Percentiles rank a stretch among this genome's conserved stretches.
Evolutionary conservation across 805 yeast species (phyloP).

Genomic region (Starmerella apis): DNA sequence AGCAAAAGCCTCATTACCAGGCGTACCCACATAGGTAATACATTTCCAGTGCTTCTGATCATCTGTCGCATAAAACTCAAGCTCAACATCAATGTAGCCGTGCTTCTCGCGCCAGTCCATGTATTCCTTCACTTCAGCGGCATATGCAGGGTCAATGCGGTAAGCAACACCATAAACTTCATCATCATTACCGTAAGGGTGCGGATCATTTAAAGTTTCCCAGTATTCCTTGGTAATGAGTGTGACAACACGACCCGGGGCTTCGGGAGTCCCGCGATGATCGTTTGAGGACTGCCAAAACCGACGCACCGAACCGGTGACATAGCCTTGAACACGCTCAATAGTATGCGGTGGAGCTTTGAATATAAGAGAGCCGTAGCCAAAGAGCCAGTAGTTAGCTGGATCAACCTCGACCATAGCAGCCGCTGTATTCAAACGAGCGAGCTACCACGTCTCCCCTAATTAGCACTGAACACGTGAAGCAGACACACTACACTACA

Average conservation of each 20-base stretch:
- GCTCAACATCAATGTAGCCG: constrained; percentile 65
- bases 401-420: constrained; percentile 16
- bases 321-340: constrained; percentile 56
- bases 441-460: too few species aligned
- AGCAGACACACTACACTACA: background rate
- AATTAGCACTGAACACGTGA: background rate
- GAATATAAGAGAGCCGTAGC: constrained; percentile 81
- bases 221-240: constrained; percentile 47
- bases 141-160: constrained; percentile 57
- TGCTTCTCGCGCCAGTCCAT: constrained; percentile 79
- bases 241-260: constrained; percentile 87
- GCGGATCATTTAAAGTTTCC: constrained; percentile 41
- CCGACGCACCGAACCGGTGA: constrained; percentile 65
- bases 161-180: constrained; percentile 71
- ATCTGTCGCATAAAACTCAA: constrained; percentile 48
- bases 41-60: constrained; percentile 38
- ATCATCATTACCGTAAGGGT: constrained; percentile 32
- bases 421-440: background rate
- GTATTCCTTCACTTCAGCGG: constrained; percentile 51
- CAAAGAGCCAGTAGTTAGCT: constrained; percentile 55
- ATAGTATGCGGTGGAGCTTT: constrained; percentile 75
- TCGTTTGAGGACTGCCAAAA: constrained; percentile 90
- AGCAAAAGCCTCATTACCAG: constrained; percentile 67
- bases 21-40: constrained; percentile 71
- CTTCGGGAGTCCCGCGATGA: constrained; percentile 76